Conservation (phyloP, 805 yeast genomes). For the Suhomyces sp. region DNA sequence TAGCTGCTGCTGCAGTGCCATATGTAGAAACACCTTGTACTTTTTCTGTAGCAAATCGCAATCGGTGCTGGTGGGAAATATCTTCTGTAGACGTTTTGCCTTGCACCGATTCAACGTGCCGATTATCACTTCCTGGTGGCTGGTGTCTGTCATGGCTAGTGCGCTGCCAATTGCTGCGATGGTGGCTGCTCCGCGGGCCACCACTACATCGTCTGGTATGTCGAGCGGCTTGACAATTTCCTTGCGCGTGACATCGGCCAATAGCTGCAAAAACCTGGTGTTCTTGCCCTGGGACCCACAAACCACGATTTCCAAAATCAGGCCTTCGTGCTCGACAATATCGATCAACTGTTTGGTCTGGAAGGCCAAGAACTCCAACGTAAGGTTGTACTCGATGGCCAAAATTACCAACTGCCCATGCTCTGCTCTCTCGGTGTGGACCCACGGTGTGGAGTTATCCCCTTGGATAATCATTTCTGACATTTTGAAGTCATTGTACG, state of each 20-base stretch:
- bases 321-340: slow-evolving; percentile 19
- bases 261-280: slow-evolving; percentile 28
- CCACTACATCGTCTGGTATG: slow-evolving; percentile 16
- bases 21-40: slow-evolving; percentile 27
- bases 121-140: not conserved
- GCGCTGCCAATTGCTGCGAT: slow-evolving; percentile 15
- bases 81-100: not conserved
- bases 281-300: slow-evolving; percentile 57
- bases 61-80: not conserved
- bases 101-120: not conserved
- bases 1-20: slow-evolving; percentile 31
- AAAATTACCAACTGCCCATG: slow-evolving; percentile 19
- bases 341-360: slow-evolving; percentile 42
- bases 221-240: not conserved
- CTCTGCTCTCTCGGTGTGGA: not conserved
- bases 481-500: slow-evolving; percentile 48
- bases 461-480: slow-evolving; percentile 51
- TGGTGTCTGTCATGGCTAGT: slow-evolving; percentile 14
- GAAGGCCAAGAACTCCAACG: slow-evolving; percentile 50
- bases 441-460: slow-evolving; percentile 14
- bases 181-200: slow-evolving; percentile 23
- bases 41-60: slow-evolving; percentile 16
- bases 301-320: slow-evolving; percentile 33
- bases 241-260: slow-evolving; percentile 16
- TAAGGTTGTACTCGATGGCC: slow-evolving; percentile 42